Evolutionary conservation across 2,329 filamentous ascomycete genomes (phyloP), one percentile per base, ranked within the genome.

Genomic region (Berkeleyomyces rouxiae): DNA sequence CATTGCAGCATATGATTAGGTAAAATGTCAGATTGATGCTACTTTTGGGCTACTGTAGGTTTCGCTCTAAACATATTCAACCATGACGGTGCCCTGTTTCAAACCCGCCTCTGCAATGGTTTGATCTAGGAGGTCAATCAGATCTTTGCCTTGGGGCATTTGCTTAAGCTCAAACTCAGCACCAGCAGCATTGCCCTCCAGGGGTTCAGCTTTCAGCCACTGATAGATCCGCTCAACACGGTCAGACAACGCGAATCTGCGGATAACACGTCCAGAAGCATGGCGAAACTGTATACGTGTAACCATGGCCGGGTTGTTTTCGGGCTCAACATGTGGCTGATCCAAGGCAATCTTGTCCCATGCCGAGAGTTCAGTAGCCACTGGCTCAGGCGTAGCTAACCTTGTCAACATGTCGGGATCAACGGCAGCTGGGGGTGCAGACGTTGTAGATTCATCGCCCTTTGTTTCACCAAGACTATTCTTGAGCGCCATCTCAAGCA

Each of bases 261-360:
- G 85, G 64, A 99, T 91, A 7, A 96, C 81, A 16, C 92, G 84
- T 1, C 90, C 90, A 9, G 82, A 86, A 0, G 91, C 84, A 69
- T 96, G 88, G 65, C 88, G 82, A 75, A 99, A 95, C 71, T 97
- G 93, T 67, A 99, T 95, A 59, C 92, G 84, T 2, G 92, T 96
- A 1, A 87, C 87, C 1, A 82, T 82, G 31, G 83, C 78, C 0
- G 87, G 84, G 67, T 86, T 82, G 43, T 83, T 78, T 0, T 80
- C 80, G 1, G 93, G 93, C 72, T 97, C 93, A 0, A 75, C 77
- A 70, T 99, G 93, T 1, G 88, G 84, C 53, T 77, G 83, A 64
- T 83, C 78, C 3, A 82, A 82, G 0, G 88, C 82, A 67, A 99
- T 96, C 59, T 76, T 77, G 0, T 81, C 75, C 72, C 95, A 97